phyloP scores from a whole-genome alignment of 129 eudicot genomes.

The Smallanthus sonchifolius region DNA sequence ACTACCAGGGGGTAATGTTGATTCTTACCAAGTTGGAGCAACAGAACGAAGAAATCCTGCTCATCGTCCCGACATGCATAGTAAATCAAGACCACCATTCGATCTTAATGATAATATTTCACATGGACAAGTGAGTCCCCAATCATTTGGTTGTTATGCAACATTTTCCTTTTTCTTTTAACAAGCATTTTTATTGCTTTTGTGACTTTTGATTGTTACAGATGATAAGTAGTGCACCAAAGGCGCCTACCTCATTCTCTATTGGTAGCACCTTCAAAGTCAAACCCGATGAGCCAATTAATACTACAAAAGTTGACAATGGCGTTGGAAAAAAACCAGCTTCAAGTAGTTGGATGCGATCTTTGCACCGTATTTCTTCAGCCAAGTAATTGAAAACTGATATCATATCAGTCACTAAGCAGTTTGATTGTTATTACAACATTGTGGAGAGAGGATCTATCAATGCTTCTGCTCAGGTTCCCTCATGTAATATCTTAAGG shows the following conservation, averaged over 20 bases:
- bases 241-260: slow-evolving; percentile 59
- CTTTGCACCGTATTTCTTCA: slow-evolving; percentile 64
- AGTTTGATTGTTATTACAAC: not conserved
- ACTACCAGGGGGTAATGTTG: slow-evolving; percentile 32
- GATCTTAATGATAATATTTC: slow-evolving; percentile 41
- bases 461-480: slow-evolving; percentile 31
- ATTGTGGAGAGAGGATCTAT: slow-evolving; percentile 13
- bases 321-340: slow-evolving; percentile 29
- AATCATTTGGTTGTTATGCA: slow-evolving; percentile 13
- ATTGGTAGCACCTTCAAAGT: slow-evolving; percentile 38
- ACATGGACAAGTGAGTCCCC: slow-evolving; percentile 35
- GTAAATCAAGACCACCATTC: slow-evolving; percentile 33
- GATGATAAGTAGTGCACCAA: slow-evolving; percentile 35
- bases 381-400: slow-evolving; percentile 48
- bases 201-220: slow-evolving; percentile 21
- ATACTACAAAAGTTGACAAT: slow-evolving; percentile 31
- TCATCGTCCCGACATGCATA: slow-evolving; percentile 44
- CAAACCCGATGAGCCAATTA: slow-evolving; percentile 31
- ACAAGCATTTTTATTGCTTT: not conserved
- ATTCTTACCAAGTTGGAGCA: slow-evolving; percentile 41
- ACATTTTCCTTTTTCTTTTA: not conserved
- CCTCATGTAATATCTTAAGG: slow-evolving; percentile 42
- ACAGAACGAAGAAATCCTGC: slow-evolving; percentile 42
- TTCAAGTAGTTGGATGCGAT: slow-evolving; percentile 71
- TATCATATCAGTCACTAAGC: slow-evolving; percentile 9